Percentiles rank a stretch among this genome's conserved stretches.
These are phyloP conservation scores for Dimocarpus longan DNA, from an alignment of 345 rosid species.

Conservation along the genomic window DNA sequence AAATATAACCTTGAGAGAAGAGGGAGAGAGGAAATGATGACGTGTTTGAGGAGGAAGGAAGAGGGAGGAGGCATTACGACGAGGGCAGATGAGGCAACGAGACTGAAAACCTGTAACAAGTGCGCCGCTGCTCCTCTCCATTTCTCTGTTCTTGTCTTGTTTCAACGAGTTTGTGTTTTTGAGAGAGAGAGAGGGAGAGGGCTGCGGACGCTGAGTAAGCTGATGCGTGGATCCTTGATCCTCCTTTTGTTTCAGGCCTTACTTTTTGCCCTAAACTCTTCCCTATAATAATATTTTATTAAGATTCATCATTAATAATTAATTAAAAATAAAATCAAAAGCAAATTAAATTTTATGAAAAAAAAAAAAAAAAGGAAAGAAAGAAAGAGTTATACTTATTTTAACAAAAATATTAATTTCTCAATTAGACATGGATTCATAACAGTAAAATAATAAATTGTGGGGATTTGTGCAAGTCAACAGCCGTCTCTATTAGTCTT, in stretches of 20 bases:
- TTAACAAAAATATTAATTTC: too few relatives aligned
- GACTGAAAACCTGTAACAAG: slow-evolving; percentile 38
- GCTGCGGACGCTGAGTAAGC: background rate
- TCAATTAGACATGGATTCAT: too few relatives aligned
- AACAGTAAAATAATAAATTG: too few relatives aligned
- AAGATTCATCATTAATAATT: too few relatives aligned
- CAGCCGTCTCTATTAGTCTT: too few relatives aligned
- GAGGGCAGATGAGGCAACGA: slow-evolving; percentile 44
- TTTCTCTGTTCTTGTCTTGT: slow-evolving; percentile 8
- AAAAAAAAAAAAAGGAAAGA: too few relatives aligned
- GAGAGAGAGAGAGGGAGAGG: background rate
- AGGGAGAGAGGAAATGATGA: slow-evolving; percentile 22
- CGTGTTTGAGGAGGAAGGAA: slow-evolving; percentile 20
- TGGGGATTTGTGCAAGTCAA: too few relatives aligned
- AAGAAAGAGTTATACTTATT: too few relatives aligned
- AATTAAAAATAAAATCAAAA: too few relatives aligned
- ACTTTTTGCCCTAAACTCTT: background rate
- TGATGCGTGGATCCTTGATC: background rate
- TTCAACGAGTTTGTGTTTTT: background rate
- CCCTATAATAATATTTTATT: too few relatives aligned
- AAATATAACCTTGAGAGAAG: slow-evolving; percentile 47
- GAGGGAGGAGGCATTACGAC: slow-evolving; percentile 30
- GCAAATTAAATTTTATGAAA: too few relatives aligned
- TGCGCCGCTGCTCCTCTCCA: slow-evolving; percentile 54
- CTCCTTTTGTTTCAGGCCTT: background rate